phyloP scores from a whole-genome alignment of 305 asterid genomes.

The Fraxinus velutina region DNA sequence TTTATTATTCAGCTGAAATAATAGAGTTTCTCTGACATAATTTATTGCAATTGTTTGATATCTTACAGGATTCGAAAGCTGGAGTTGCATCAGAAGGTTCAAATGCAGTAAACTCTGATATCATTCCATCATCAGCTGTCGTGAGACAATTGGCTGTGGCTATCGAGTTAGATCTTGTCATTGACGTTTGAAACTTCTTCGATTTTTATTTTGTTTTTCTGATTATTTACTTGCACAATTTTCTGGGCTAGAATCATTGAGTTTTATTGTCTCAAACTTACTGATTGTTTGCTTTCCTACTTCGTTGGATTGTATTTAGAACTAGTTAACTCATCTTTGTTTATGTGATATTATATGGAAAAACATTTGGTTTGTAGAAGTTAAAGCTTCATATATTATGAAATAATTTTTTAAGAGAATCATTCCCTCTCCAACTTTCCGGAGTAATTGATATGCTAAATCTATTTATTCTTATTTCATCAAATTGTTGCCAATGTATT shows the following conservation, averaged over 20 bases:
- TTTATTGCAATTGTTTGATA: constrained; percentile 21
- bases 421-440: not conserved
- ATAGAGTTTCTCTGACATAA: constrained; percentile 25
- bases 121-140: constrained; percentile 62
- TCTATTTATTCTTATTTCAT: constrained; percentile 21
- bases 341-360: not conserved
- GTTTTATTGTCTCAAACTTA: not conserved
- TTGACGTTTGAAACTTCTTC: constrained; percentile 19
- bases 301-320: constrained; percentile 6
- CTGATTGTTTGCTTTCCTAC: not conserved
- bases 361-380: not conserved
- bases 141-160: constrained; percentile 88
- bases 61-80: constrained; percentile 54
- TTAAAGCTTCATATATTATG: constrained; percentile 7
- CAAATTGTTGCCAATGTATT: constrained; percentile 9
- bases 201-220: not conserved
- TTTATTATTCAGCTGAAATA: constrained; percentile 15
- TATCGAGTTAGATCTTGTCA: constrained; percentile 64
- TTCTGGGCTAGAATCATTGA: not conserved
- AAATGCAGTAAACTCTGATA: constrained; percentile 41
- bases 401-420: constrained; percentile 9
- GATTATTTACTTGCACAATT: not conserved
- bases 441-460: constrained; percentile 9
- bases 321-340: constrained; percentile 4
- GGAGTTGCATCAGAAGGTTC: constrained; percentile 44